These are phyloP conservation scores for Populus tremula DNA, from an alignment of 345 rosid species.

Conservation along the genomic window DNA sequence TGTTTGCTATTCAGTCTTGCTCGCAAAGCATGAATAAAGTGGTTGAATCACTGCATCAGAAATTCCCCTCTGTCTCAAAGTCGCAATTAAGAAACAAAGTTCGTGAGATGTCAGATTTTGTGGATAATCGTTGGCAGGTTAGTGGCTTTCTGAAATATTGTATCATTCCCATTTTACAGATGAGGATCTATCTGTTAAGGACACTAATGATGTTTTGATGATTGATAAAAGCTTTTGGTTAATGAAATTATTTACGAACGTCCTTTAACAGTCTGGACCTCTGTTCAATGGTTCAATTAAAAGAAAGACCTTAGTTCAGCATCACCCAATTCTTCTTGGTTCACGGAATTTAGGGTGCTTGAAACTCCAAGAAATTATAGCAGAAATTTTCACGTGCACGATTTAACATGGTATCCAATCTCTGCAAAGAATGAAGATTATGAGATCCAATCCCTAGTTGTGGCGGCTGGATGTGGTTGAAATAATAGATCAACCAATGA, in stretches of 20 bases:
- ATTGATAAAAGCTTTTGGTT: neutral
- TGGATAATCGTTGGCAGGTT: slow-evolving; percentile 92
- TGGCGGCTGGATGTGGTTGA: too few species aligned
- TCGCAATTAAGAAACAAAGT: slow-evolving; percentile 66
- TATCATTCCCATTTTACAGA: neutral
- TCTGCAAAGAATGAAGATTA: too few species aligned
- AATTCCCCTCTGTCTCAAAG: slow-evolving; percentile 63
- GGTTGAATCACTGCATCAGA: slow-evolving; percentile 67
- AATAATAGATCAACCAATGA: too few species aligned
- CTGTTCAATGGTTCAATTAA: too few species aligned
- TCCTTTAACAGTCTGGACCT: too few species aligned
- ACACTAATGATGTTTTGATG: neutral
- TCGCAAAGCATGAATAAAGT: slow-evolving; percentile 60
- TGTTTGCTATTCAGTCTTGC: slow-evolving; percentile 64
- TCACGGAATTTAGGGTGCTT: too few species aligned
- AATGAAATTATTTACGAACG: slow-evolving; percentile 15
- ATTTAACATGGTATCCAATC: too few species aligned
- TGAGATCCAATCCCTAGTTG: too few species aligned
- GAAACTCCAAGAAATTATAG: too few species aligned
- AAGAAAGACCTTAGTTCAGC: too few species aligned
- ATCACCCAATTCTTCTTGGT: too few species aligned
- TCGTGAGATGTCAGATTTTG: slow-evolving; percentile 77
- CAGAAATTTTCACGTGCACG: too few species aligned
- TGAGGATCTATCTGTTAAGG: neutral
- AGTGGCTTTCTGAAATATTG: slow-evolving; percentile 3